phyloP scores from a whole-genome alignment of 768 basidiomycete genomes.

The Lentinula sp. region DNA sequence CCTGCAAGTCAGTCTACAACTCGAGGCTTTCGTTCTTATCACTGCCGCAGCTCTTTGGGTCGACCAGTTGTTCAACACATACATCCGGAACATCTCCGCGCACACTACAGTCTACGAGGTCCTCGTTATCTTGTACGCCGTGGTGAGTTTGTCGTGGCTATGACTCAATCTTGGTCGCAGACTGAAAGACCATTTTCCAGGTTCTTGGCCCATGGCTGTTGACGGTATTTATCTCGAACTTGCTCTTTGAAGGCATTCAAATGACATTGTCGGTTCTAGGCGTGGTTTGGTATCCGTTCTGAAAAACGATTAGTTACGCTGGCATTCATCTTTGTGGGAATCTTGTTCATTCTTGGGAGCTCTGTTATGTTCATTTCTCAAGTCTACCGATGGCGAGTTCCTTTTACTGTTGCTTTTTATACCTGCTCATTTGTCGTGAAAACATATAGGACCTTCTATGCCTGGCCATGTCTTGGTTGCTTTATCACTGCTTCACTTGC shows the following conservation, averaged over 20 bases:
- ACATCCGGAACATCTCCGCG: constrained; percentile 33
- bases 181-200: constrained; percentile 18
- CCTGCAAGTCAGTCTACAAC: constrained; percentile 45
- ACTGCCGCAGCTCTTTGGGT: constrained; percentile 51
- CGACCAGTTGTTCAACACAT: constrained; percentile 43
- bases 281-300: constrained; percentile 45
- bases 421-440: not conserved
- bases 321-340: constrained; percentile 35
- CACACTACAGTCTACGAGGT: constrained; percentile 38
- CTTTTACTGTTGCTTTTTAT: not conserved
- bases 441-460: constrained; percentile 15
- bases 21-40: constrained; percentile 46
- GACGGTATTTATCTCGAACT: constrained; percentile 26
- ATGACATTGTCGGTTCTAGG: constrained; percentile 22
- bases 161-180: not conserved
- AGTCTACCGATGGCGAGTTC: not conserved
- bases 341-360: constrained; percentile 32
- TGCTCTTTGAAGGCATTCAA: not conserved
- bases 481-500: constrained; percentile 19
- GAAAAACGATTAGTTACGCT: constrained; percentile 38
- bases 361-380: constrained; percentile 33
- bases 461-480: constrained; percentile 23
- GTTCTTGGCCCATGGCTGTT: constrained; percentile 47
- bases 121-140: constrained; percentile 35
- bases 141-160: constrained; percentile 25